A percentile compares a stretch with the other conserved stretches of the same genome.
Conservation (phyloP, 768 basidiomycete genomes). For the Phlegmacium glaucopus region DNA sequence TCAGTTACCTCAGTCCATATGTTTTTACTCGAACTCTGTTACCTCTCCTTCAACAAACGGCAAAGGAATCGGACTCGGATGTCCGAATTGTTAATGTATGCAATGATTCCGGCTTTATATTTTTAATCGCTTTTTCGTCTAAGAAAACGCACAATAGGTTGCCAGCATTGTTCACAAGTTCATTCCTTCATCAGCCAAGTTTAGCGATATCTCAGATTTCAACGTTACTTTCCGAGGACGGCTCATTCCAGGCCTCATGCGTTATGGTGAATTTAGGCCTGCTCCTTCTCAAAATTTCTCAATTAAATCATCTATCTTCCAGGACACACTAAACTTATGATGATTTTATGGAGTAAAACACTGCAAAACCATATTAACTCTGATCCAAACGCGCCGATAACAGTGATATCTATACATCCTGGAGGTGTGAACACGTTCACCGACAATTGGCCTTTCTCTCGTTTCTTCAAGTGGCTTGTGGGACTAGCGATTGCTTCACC, state of each 20-base stretch:
- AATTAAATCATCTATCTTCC: neutral
- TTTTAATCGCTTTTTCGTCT: neutral
- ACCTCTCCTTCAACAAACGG: conserved; percentile 12
- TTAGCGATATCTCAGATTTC: conserved; percentile 4
- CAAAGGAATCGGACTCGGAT: conserved; percentile 10
- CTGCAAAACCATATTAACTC: conserved; percentile 1
- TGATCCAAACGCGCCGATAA: conserved; percentile 5
- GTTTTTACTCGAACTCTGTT: conserved; percentile 15
- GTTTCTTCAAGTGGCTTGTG: conserved; percentile 5
- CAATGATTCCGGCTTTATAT: too few relatives aligned
- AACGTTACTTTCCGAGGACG: neutral
- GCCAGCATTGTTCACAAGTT: conserved; percentile 6
- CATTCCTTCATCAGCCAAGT: conserved; percentile 1
- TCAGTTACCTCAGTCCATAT: conserved; percentile 11
- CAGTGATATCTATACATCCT: conserved; percentile 12
- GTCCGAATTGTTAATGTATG: conserved; percentile 12
- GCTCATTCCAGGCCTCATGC: neutral
- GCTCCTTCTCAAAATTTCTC: neutral
- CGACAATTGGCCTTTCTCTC: conserved; percentile 7
- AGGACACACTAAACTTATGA: conserved; percentile 12
- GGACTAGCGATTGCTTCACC: conserved; percentile 9
- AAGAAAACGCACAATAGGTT: neutral
- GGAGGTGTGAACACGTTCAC: conserved; percentile 23
- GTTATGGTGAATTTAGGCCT: conserved; percentile 6
- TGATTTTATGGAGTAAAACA: conserved; percentile 5